phyloP scores from a whole-genome alignment of 768 basidiomycete species.

The Mycena haematopus region DNA sequence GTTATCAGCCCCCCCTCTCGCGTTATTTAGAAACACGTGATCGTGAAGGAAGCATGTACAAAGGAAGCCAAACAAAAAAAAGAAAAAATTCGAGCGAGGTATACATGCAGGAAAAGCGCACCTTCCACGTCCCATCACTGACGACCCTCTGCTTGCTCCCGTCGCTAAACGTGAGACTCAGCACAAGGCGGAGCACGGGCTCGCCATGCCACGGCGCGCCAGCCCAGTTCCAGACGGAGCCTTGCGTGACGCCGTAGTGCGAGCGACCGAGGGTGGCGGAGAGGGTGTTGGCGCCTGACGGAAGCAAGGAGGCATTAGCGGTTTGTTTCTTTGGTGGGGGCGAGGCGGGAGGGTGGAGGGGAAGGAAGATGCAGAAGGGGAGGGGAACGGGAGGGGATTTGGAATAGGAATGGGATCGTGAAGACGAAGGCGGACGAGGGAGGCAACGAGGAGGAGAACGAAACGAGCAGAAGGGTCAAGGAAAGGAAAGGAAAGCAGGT shows the following conservation, averaged over 20 bases:
- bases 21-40: neutral
- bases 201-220: conserved; percentile 40
- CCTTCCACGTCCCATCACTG: conserved; percentile 33
- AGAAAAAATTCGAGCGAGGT: too few relatives aligned
- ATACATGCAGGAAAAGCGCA: too few relatives aligned
- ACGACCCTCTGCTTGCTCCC: conserved; percentile 32
- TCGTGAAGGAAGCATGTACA: neutral
- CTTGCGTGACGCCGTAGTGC: conserved; percentile 40
- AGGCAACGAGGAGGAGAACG: too few relatives aligned
- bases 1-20: neutral
- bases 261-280: conserved; percentile 36
- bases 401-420: too few relatives aligned
- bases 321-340: too few relatives aligned
- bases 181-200: conserved; percentile 33
- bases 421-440: too few relatives aligned
- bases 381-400: too few relatives aligned
- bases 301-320: too few relatives aligned
- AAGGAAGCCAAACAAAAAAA: neutral
- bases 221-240: conserved; percentile 41
- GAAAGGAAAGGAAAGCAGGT: neutral
- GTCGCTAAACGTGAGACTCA: conserved; percentile 37
- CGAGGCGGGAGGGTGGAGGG: too few relatives aligned
- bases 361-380: too few relatives aligned
- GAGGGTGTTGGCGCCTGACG: conserved; percentile 31
- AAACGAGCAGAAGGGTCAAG: neutral